Evolutionary conservation across 129 eudicot species (phyloP), one percentile per base, ranked within the genome.

Genomic region (Kitagawia praeruptora): DNA sequence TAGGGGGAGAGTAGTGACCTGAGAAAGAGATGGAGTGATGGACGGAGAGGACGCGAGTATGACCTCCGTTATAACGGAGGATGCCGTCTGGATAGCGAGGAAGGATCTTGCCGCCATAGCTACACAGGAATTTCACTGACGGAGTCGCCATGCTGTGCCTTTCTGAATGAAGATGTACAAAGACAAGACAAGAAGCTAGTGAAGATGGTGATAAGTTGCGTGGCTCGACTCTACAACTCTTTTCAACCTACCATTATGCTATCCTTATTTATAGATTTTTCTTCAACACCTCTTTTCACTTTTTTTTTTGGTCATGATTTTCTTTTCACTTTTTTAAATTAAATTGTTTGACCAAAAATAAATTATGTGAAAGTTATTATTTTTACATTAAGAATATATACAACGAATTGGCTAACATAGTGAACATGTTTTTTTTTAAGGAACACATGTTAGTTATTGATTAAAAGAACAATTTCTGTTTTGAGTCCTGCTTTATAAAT

Each of bases 41-140:
- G 75, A 95, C 96, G 86, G 98, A 80, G 77, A 95, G 98, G 25
- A 95, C 86, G 19, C 98, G 97, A 39, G 98, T 95, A 40, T 95
- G 91, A 79, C 98, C 98, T 42, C 98, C 98, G 73, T 88, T 89
- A 79, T 95, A 95, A 37, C 98, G 98, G 91, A 95, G 98, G 38
- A 86, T 89, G 80, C 91, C 97, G 85, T 95, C 98, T 69, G 98
- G 90, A 79, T 90, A 81, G 77, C 98, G 97, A 48, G 98, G 98
- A 74, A 92, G 89, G 75, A 95, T 95, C 10, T 88, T 89, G 83
- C 98, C 98, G 86, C 97, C 97, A 27, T 90, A 92, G 86, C 97
- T 90, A 67, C 90, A 95, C 19, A 92, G 85, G 82, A 95, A 90
- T 82, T 61, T 61, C 4, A 61, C 34, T 61, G 69, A 61, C 14